A percentile compares a stretch with the other conserved stretches of the same genome.
phyloP scores from a whole-genome alignment of 2,329 filamentous ascomycete species.

The Tolypocladium sp. region DNA sequence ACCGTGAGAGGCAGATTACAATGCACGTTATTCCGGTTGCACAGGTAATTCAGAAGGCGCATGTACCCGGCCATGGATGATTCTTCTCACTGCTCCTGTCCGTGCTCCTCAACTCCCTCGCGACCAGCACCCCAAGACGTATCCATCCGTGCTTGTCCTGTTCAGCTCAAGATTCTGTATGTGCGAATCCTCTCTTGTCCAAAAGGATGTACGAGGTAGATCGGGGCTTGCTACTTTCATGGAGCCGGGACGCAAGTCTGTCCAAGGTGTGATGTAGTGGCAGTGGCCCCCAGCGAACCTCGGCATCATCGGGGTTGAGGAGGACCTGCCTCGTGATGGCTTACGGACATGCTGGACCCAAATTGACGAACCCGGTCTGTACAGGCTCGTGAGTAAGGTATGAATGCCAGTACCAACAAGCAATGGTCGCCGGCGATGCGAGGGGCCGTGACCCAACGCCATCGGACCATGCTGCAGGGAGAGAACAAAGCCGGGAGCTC shows the following conservation, averaged over 20 bases:
- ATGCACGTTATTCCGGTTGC: not conserved
- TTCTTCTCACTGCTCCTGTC: not conserved
- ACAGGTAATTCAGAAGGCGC: not conserved
- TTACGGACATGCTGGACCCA: not conserved
- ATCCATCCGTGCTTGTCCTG: not conserved
- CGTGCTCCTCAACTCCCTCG: too few relatives aligned
- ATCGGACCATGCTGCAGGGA: not conserved
- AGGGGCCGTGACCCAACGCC: not conserved
- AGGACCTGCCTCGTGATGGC: not conserved
- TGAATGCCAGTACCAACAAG: not conserved
- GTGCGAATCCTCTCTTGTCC: not conserved
- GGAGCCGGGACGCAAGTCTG: not conserved
- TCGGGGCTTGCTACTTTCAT: not conserved
- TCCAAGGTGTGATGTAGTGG: not conserved
- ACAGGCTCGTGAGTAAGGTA: not conserved
- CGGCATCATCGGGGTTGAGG: not conserved
- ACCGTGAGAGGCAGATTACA: not conserved
- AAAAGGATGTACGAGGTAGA: not conserved
- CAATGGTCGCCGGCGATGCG: not conserved
- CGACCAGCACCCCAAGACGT: too few relatives aligned
- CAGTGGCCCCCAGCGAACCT: not conserved
- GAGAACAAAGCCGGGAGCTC: not conserved
- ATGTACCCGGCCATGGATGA: not conserved
- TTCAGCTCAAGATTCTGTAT: not conserved
- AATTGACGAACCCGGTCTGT: not conserved